Evolutionary conservation across 176 grass and related monocot genomes (phyloP).

Genomic region (bread wheat (Triticum aestivum)): DNA sequence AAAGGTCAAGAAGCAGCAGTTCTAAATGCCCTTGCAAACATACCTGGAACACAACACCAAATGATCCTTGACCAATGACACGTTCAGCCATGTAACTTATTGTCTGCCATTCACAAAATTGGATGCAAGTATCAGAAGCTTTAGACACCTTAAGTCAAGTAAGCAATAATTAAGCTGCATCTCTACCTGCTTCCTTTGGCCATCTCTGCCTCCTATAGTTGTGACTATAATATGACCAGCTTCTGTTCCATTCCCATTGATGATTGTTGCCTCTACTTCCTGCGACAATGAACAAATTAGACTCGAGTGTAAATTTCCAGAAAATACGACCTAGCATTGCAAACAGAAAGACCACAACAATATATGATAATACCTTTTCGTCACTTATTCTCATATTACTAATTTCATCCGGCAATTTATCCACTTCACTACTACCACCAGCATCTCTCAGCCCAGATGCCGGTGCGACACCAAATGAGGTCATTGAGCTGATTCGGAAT

Average conservation of each 20-base stretch:
- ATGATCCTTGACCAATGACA: conserved; percentile 70
- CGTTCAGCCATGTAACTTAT: conserved; percentile 86
- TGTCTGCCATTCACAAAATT: conserved; percentile 49
- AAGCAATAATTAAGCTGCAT: conserved; percentile 19
- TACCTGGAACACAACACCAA: conserved; percentile 74
- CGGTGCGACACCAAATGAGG: conserved; percentile 42
- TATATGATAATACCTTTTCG: conserved; percentile 45
- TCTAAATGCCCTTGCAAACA: conserved; percentile 13
- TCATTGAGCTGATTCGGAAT: conserved; percentile 30
- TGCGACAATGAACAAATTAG: conserved; percentile 16
- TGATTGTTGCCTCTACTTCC: conserved; percentile 65
- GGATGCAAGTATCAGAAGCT: neutral
- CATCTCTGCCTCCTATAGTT: conserved; percentile 69
- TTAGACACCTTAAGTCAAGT: conserved; percentile 25
- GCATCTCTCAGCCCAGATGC: conserved; percentile 44
- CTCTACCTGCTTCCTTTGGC: conserved; percentile 71
- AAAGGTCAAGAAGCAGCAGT: neutral
- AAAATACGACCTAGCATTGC: neutral
- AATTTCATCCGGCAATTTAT: conserved; percentile 66
- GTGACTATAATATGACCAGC: conserved; percentile 82
- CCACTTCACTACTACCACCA: conserved; percentile 36
- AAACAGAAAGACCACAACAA: neutral
- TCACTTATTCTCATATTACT: conserved; percentile 75
- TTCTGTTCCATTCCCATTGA: conserved; percentile 76
- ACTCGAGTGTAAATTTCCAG: neutral